phyloP scores from a whole-genome alignment of 192 early-diverging fungal species.

The Entomortierella chlamydospora region DNA sequence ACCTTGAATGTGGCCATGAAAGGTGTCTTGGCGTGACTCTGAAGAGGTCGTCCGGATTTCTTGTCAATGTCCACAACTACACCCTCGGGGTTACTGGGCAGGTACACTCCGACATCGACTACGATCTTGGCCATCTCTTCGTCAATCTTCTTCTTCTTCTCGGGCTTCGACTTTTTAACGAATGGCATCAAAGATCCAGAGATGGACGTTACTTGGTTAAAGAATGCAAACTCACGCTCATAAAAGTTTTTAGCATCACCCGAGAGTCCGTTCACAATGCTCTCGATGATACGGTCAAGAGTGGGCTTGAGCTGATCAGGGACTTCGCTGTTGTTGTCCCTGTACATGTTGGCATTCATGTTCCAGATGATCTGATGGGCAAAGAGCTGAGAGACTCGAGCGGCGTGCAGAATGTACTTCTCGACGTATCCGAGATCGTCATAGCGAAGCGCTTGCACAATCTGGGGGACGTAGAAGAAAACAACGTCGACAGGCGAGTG shows the following conservation, averaged over 20 bases:
- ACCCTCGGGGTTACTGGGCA: constrained; percentile 97
- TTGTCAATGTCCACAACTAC: constrained; percentile 96
- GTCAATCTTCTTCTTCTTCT: constrained; percentile 99
- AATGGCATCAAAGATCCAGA: constrained; percentile 97
- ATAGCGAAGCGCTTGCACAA: constrained; percentile 94
- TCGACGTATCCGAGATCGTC: constrained; percentile 95
- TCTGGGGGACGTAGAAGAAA: constrained; percentile 99
- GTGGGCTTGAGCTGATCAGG: constrained; percentile 91
- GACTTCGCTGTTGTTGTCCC: constrained; percentile 57
- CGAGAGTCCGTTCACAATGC: constrained; percentile 83
- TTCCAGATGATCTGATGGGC: constrained; percentile 99
- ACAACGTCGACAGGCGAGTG: constrained; percentile 92
- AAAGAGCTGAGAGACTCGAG: constrained; percentile 93
- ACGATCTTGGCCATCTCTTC: constrained; percentile 96
- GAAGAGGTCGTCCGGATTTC: constrained; percentile 92
- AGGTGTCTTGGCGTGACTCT: constrained; percentile 98
- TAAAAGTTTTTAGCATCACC: constrained; percentile 92
- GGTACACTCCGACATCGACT: constrained; percentile 96
- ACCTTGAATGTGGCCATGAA: constrained; percentile 99
- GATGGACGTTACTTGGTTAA: constrained; percentile 94
- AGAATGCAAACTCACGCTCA: constrained; percentile 97
- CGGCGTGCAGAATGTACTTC: constrained; percentile 93
- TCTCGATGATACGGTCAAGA: constrained; percentile 88
- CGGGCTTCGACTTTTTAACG: constrained; percentile 88
- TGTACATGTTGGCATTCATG: constrained; percentile 96